Base-by-base conservation (phyloP, 306 rosid species). In the Alnus glutinosa region DNA sequence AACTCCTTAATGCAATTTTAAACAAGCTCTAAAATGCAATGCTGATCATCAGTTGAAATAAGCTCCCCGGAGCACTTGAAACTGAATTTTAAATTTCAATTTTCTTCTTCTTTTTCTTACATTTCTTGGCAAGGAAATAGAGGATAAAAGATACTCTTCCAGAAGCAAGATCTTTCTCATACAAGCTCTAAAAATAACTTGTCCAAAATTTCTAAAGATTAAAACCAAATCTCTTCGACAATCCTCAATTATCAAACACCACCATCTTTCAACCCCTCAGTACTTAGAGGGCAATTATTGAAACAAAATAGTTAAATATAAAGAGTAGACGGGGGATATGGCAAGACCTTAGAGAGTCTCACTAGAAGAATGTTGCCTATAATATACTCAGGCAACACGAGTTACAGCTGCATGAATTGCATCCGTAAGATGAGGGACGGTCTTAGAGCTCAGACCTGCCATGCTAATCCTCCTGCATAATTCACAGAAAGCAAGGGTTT, bases 391-490 rank as follows among this genome's bases (percentile, higher is more conserved):
- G 57, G 15, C 78, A 34, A 2, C 83, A 5, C 87, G 78, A 23
- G 94, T 93, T 1, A 90, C 96, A 32, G 97, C 98, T 4, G 96
- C 94, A 81, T 96, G 96, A 42, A 96, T 93, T 37, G 96, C 98
- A 48, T 96, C 97, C 0, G 97, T 89, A 71, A 96, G 89, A 83
- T 91, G 99, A 39, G 97, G 92, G 28, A 96, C 97, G 6, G 98
- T 96, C 86, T 62, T 93, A 36, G 97, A 83, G 85, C 98, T 93
- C 86, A 96, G 86, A 80, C 99, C 98, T 48, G 99, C 98, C 99
- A 96, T 93, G 89, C 99, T 96, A 67, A 96, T 96, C 85, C 98
- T 90, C 92, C 99, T 96, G 93, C 86, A 85, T 55, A 78, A 80
- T 47, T 69, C 73, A 78, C 55, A 48, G 7, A 18, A 36, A 64